Percentiles rank a stretch among this genome's conserved stretches.
These are phyloP conservation scores for Aspergillus sp. DNA, from an alignment of 2,329 filamentous ascomycete species.

Conservation along the genomic window DNA sequence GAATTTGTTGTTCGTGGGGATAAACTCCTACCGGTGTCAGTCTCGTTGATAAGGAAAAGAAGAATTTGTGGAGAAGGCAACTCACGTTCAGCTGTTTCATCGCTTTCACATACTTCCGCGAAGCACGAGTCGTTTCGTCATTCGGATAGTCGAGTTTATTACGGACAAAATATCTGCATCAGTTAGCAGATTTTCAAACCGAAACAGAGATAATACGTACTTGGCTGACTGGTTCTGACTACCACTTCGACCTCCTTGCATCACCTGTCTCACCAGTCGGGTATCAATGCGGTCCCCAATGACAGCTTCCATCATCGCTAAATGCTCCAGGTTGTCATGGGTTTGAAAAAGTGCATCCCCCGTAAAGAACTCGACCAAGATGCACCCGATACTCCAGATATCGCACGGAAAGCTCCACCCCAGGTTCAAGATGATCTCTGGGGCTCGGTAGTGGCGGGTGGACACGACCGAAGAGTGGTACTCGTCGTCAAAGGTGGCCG, in stretches of 20 bases:
- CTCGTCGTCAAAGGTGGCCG: conserved; percentile 67
- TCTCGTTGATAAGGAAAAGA: background rate
- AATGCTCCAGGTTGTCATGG: conserved; percentile 66
- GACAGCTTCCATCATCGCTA: conserved; percentile 68
- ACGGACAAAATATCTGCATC: conserved; percentile 53
- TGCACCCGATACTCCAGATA: conserved; percentile 69
- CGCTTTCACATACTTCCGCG: conserved; percentile 65
- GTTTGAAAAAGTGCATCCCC: conserved; percentile 68
- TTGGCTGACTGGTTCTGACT: conserved; percentile 56
- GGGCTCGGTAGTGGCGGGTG: conserved; percentile 65
- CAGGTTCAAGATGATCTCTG: conserved; percentile 66
- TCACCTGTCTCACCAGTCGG: conserved; percentile 55
- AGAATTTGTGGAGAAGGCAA: background rate
- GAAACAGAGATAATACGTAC: conserved; percentile 44
- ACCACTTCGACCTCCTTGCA: conserved; percentile 47
- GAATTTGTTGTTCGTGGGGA: conserved; percentile 59
- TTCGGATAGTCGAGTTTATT: conserved; percentile 64
- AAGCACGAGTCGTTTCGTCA: conserved; percentile 61
- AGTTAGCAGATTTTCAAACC: conserved; percentile 29
- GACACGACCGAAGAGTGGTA: conserved; percentile 69
- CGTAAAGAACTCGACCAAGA: conserved; percentile 67
- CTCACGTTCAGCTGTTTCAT: conserved; percentile 64
- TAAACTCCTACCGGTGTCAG: conserved; percentile 55
- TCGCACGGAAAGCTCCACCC: conserved; percentile 69
- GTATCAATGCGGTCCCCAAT: conserved; percentile 58